Evolutionary conservation across 2,329 filamentous ascomycete species (phyloP), one percentile per base, ranked within the genome.

Genomic region (Paecilomyces dactylethromorphus): DNA sequence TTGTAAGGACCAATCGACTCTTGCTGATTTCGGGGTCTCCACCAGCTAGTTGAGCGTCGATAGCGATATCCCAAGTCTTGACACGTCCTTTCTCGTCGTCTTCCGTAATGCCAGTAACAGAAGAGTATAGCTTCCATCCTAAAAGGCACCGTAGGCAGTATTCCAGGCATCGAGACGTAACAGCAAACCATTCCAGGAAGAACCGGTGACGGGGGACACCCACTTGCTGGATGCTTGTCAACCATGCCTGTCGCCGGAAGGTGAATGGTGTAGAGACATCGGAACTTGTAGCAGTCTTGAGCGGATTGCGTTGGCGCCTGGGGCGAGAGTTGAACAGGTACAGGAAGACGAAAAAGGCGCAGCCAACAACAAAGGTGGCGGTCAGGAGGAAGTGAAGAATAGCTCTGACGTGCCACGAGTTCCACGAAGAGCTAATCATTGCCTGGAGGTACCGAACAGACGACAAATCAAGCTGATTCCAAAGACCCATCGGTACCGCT

Each of bases 1-100:
- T 81, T 0, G 92, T 96, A 55, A 97, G 80, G 0, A 93, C 84
- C 32, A 97, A 81, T 55, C 93, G 87, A 72, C 90, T 92, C 74
- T 89, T 92, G 79, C 89, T 96, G 65, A 97, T 89, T 71, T 96
- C 90, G 8, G 88, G 84, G 73, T 97, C 93, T 13, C 93, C 92
- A 50, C 93, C 93, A 10, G 91, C 91, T 21, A 97, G 82, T 72
- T 97, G 93, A 26, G 93, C 92, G 73, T 97, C 93, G 57, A 97
- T 83, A 13, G 92, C 92, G 68, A 96, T 96, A 33, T 88, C 84
- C 93, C 93, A 97, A 0, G 92, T 91, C 76, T 96, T 94, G 67
- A 96, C 84, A 29, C 93, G 85, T 6, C 91, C 92, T 56, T 84
- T 85, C 72, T 97, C 93, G 71, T 96, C 88, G 59, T 96, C 91